These are phyloP conservation scores for Cytospora piceae DNA, from an alignment of 2,329 filamentous ascomycete genomes.

Conservation along the genomic window DNA sequence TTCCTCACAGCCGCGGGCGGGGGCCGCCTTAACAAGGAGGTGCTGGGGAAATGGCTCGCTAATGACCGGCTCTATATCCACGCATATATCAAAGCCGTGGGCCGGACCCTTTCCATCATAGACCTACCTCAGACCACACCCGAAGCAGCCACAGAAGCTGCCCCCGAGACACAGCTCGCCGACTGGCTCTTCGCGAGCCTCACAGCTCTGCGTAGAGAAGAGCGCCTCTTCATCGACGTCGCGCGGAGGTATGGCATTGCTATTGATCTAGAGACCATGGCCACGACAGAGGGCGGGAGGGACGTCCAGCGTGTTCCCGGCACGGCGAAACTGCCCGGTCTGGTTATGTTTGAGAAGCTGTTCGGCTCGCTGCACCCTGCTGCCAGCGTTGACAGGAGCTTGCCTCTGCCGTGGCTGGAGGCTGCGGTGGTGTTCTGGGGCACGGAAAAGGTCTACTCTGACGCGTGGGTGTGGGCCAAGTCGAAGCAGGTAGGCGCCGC, in stretches of 20 bases:
- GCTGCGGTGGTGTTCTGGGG: constrained; percentile 76
- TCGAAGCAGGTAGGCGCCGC: constrained; percentile 39
- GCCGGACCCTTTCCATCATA: constrained; percentile 65
- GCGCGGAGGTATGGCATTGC: constrained; percentile 62
- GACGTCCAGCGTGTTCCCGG: constrained; percentile 31
- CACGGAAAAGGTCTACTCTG: constrained; percentile 69
- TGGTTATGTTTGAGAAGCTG: constrained; percentile 48
- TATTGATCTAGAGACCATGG: constrained; percentile 43
- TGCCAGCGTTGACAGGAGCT: constrained; percentile 39
- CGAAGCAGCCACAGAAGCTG: constrained; percentile 31
- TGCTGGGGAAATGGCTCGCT: constrained; percentile 68
- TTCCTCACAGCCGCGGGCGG: constrained; percentile 69
- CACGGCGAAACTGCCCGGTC: constrained; percentile 45
- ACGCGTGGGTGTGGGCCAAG: constrained; percentile 60
- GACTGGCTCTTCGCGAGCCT: constrained; percentile 67
- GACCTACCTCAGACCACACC: constrained; percentile 49
- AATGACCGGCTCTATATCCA: constrained; percentile 75
- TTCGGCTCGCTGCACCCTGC: constrained; percentile 57
- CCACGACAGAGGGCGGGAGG: constrained; percentile 22
- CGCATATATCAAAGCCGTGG: constrained; percentile 69
- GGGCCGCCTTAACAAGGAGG: constrained; percentile 59
- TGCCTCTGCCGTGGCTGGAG: constrained; percentile 59
- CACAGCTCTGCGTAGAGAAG: constrained; percentile 68
- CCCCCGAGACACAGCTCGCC: constrained; percentile 58
- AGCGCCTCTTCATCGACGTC: constrained; percentile 69